Evolutionary conservation across 352 stramenopile genomes (phyloP).

Genomic region (Globisporangium apiculatum): DNA sequence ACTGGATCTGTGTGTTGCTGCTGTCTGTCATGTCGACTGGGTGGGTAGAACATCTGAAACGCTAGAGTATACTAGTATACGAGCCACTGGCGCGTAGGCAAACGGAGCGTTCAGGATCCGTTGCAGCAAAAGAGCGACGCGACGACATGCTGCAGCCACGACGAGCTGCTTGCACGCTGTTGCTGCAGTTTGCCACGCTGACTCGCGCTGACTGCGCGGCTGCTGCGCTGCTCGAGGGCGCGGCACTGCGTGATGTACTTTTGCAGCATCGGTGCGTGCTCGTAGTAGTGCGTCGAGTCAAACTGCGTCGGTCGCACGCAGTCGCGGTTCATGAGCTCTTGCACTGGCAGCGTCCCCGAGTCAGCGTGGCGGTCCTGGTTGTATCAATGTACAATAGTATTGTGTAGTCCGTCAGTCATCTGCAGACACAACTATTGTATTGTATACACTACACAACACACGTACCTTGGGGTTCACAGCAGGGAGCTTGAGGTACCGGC

Average conservation of each 20-base stretch:
- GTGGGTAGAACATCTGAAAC: no score
- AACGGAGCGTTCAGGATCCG: background rate
- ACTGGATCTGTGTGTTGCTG: no score
- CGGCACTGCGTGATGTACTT: constrained; percentile 78
- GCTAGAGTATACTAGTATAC: no score
- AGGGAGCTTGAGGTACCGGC: constrained; percentile 78
- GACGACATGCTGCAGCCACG: background rate
- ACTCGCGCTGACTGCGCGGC: no score
- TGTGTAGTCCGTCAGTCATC: no score
- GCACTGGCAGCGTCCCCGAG: constrained; percentile 63
- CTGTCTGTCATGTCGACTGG: no score
- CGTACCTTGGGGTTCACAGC: constrained; percentile 63
- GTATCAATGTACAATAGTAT: background rate
- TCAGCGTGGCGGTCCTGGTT: constrained; percentile 50
- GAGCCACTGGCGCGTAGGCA: no score
- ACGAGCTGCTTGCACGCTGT: no score
- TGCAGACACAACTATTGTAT: no score
- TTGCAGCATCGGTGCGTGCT: constrained; percentile 79
- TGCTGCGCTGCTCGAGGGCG: constrained; percentile 25
- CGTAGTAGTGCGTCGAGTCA: constrained; percentile 84
- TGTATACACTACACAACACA: background rate
- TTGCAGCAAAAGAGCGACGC: constrained; percentile 9
- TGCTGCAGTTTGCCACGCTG: no score
- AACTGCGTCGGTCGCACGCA: constrained; percentile 63
- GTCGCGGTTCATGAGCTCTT: constrained; percentile 78